A percentile compares a stretch with the other conserved stretches of the same genome.
These are phyloP conservation scores for Sclerotinia borealis DNA, from an alignment of 2,329 filamentous ascomycete species.

Conservation along the genomic window DNA sequence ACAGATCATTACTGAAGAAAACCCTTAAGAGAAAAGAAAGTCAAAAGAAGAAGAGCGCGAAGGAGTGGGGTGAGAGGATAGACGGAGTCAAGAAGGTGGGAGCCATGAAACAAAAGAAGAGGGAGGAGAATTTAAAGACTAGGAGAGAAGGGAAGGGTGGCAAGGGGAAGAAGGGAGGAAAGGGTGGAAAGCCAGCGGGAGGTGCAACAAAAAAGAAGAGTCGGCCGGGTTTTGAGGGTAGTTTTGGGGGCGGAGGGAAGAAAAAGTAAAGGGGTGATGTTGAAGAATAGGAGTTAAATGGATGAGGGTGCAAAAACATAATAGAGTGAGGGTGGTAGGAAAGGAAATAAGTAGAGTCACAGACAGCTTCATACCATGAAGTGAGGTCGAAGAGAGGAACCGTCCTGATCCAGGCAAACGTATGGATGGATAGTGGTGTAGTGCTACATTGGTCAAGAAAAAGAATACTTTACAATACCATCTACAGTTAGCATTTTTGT, in stretches of 20 bases:
- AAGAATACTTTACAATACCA: neutral
- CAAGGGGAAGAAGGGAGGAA: conserved; percentile 50
- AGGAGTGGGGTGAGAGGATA: conserved; percentile 73
- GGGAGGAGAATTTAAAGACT: conserved; percentile 71
- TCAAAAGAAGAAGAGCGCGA: conserved; percentile 83
- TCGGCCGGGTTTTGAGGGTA: conserved; percentile 54
- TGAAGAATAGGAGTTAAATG: neutral
- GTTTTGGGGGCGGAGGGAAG: conserved; percentile 29
- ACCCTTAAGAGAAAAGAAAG: conserved; percentile 89
- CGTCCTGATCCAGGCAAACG: neutral
- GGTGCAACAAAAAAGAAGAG: conserved; percentile 42
- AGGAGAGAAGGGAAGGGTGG: conserved; percentile 68
- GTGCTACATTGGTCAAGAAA: neutral
- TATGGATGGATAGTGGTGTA: neutral
- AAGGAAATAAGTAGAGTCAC: neutral
- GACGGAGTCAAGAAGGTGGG: conserved; percentile 69
- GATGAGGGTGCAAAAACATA: neutral
- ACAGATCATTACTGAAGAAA: conserved; percentile 84
- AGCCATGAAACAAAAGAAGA: conserved; percentile 75
- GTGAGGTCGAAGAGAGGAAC: neutral
- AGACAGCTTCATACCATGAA: neutral
- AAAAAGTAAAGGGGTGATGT: conserved; percentile 13
- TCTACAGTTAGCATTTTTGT: neutral
- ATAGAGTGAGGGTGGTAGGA: neutral
- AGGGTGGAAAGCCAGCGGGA: conserved; percentile 44